These are phyloP conservation scores for Penicillium fimorum DNA, from an alignment of 495 filamentous ascomycete species.

Conservation along the genomic window DNA sequence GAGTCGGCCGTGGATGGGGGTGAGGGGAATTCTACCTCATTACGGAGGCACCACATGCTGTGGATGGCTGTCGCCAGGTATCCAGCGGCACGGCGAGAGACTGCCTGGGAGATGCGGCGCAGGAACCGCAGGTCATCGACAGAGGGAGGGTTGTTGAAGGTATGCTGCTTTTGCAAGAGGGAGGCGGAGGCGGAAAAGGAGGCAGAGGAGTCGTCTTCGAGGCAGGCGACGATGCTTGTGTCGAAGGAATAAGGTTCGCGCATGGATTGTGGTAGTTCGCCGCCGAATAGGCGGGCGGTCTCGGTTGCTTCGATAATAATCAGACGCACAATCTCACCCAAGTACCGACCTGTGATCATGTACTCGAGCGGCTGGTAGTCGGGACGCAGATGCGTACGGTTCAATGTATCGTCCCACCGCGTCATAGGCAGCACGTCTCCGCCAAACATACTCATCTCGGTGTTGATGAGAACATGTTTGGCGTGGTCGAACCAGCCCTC, in stretches of 20 bases:
- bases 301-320: slow-evolving; percentile 69
- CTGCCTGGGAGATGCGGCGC: slow-evolving; percentile 48
- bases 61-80: slow-evolving; percentile 66
- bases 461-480: slow-evolving; percentile 75
- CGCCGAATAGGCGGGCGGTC: slow-evolving; percentile 47
- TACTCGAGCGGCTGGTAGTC: slow-evolving; percentile 91
- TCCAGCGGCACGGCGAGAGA: slow-evolving; percentile 59
- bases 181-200: slow-evolving; percentile 45
- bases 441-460: slow-evolving; percentile 85
- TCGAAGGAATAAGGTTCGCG: slow-evolving; percentile 62
- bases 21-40: slow-evolving; percentile 43
- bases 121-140: slow-evolving; percentile 56
- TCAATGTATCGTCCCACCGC: slow-evolving; percentile 71
- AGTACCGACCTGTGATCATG: slow-evolving; percentile 81
- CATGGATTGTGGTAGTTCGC: slow-evolving; percentile 59
- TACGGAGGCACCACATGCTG: slow-evolving; percentile 59
- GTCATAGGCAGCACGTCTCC: slow-evolving; percentile 65
- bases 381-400: slow-evolving; percentile 65
- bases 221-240: slow-evolving; percentile 64
- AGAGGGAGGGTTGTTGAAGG: slow-evolving; percentile 43
- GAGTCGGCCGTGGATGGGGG: slow-evolving; percentile 21
- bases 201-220: slow-evolving; percentile 50
- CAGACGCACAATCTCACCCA: slow-evolving; percentile 79
- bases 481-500: slow-evolving; percentile 48
- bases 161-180: slow-evolving; percentile 52